phyloP scores from a whole-genome alignment of 371 early-diverging fungal genomes.

The Nematocida sp. region DNA sequence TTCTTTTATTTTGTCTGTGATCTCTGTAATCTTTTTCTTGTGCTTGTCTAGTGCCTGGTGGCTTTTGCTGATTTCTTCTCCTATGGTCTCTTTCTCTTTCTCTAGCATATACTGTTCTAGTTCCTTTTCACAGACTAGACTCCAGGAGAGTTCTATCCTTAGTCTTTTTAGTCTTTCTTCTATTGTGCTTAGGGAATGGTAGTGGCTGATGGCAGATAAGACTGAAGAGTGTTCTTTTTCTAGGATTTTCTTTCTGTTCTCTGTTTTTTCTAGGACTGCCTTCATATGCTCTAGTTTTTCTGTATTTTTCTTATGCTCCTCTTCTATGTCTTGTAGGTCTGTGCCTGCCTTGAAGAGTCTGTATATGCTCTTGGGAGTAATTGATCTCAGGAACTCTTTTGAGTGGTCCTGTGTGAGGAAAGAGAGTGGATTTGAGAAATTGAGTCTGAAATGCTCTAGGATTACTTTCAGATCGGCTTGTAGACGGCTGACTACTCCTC shows the following conservation, averaged over 20 bases:
- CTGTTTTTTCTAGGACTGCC: background rate
- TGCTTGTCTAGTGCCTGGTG: too few relatives aligned
- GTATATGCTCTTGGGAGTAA: slow-evolving; percentile 55
- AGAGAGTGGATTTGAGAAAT: slow-evolving; percentile 62
- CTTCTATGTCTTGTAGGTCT: slow-evolving; percentile 59
- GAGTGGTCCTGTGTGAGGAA: slow-evolving; percentile 64
- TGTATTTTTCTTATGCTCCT: slow-evolving; percentile 50
- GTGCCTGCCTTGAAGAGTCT: slow-evolving; percentile 62
- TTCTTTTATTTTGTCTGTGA: slow-evolving; percentile 17
- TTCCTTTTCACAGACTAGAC: slow-evolving; percentile 25
- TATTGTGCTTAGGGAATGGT: slow-evolving; percentile 5
- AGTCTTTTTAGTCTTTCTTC: slow-evolving; percentile 39
- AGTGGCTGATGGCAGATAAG: slow-evolving; percentile 1
- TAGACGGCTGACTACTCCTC: slow-evolving; percentile 23
- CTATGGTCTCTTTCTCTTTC: slow-evolving; percentile 20
- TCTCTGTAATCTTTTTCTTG: background rate
- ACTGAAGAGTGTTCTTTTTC: slow-evolving; percentile 35
- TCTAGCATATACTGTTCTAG: background rate
- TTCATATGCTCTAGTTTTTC: slow-evolving; percentile 34
- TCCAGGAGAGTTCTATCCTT: slow-evolving; percentile 56
- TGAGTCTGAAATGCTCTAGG: slow-evolving; percentile 53
- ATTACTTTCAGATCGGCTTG: slow-evolving; percentile 59
- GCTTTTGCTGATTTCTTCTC: background rate
- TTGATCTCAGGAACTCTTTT: slow-evolving; percentile 61
- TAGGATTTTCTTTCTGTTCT: slow-evolving; percentile 11